phyloP scores from a whole-genome alignment of 129 eudicot genomes.

The Flaveria bidentis region DNA sequence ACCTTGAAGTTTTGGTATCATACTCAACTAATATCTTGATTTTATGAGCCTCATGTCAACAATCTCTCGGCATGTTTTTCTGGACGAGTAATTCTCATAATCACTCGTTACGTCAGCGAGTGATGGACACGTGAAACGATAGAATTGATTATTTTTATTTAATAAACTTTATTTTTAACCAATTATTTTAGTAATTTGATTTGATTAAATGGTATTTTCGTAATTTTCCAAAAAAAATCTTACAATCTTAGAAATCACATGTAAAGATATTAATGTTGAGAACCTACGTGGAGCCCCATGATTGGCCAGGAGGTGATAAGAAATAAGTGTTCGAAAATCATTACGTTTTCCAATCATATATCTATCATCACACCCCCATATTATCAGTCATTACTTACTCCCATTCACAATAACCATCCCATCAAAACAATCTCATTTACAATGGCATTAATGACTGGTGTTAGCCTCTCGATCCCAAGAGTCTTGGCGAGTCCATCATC shows the following conservation, averaged over 20 bases:
- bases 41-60: not conserved
- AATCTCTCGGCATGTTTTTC: too few species aligned
- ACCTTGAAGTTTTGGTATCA: not conserved
- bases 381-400: not conserved
- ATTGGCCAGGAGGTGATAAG: slow-evolving; percentile 53
- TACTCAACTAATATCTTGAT: not conserved
- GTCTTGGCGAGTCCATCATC: slow-evolving; percentile 41
- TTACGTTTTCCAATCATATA: slow-evolving; percentile 31
- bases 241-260: not conserved
- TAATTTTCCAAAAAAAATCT: too few species aligned
- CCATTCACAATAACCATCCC: slow-evolving; percentile 12
- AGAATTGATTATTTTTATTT: too few species aligned
- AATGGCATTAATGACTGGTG: slow-evolving; percentile 61
- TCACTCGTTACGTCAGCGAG: too few species aligned
- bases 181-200: too few species aligned
- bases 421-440: not conserved
- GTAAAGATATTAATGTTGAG: slow-evolving; percentile 20
- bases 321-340: slow-evolving; percentile 45
- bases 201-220: too few species aligned
- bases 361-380: slow-evolving; percentile 17
- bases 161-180: too few species aligned
- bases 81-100: too few species aligned
- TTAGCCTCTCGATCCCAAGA: slow-evolving; percentile 55
- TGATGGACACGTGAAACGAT: too few species aligned
- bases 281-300: slow-evolving; percentile 38